A percentile compares a stretch with the other conserved stretches of the same genome.
phyloP scores from a whole-genome alignment of 1,139 yeast species.

The Yamadazyma atmosphaerica region DNA sequence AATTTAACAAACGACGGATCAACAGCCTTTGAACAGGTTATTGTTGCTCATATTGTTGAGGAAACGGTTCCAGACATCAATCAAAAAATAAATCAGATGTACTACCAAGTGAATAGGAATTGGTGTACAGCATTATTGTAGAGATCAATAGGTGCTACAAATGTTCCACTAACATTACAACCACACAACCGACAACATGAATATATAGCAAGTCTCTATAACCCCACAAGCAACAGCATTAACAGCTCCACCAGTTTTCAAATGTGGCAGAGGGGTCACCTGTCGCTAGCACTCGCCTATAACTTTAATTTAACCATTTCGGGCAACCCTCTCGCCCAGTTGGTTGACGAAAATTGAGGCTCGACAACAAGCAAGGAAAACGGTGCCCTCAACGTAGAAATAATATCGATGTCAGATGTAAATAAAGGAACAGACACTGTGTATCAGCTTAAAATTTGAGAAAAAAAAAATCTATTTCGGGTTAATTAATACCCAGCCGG shows the following conservation, averaged over 20 bases:
- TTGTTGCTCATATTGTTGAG: not conserved
- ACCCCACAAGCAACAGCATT: too few relatives aligned
- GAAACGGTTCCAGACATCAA: not conserved
- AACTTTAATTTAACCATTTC: not conserved
- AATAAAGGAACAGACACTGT: not conserved
- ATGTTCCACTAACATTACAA: too few relatives aligned
- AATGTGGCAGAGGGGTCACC: too few relatives aligned
- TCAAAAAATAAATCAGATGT: not conserved
- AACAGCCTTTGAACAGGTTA: not conserved
- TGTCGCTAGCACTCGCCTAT: not conserved
- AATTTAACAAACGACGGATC: not conserved
- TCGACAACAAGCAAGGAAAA: too few relatives aligned
- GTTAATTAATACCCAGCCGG: not conserved
- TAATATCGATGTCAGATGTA: not conserved
- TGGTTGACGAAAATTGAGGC: too few relatives aligned
- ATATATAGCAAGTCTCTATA: too few relatives aligned
- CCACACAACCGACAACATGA: too few relatives aligned
- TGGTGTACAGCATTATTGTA: not conserved
- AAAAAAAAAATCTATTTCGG: not conserved
- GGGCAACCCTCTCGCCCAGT: too few relatives aligned
- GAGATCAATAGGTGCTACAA: not conserved
- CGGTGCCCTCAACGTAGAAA: not conserved
- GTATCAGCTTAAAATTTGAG: not conserved
- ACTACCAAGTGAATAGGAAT: not conserved
- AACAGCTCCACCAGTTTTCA: too few relatives aligned